Conservation (phyloP, 768 basidiomycete genomes). For the Roridomyces roridus region DNA sequence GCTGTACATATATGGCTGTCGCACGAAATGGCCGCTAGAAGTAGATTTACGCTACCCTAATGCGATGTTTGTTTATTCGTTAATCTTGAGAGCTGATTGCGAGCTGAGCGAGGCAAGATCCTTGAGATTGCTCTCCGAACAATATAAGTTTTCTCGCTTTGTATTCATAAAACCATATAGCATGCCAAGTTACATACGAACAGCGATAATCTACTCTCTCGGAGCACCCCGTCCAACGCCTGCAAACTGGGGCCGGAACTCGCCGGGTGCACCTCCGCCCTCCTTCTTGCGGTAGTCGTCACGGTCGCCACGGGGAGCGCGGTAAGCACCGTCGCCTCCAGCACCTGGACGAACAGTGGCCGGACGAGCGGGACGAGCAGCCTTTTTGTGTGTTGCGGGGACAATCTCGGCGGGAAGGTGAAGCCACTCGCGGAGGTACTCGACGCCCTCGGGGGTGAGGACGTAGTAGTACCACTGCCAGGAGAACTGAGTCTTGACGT, state of each 20-base stretch:
- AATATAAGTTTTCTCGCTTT: too few species aligned
- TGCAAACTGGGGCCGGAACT: constrained; percentile 88
- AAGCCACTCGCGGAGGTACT: constrained; percentile 96
- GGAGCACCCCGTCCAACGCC: constrained; percentile 91
- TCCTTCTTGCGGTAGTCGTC: constrained; percentile 96
- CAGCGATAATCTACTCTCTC: constrained; percentile 56
- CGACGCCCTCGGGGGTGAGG: constrained; percentile 96
- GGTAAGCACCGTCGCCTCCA: constrained; percentile 84
- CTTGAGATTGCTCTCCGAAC: too few species aligned
- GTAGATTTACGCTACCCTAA: too few species aligned
- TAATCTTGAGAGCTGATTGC: too few species aligned
- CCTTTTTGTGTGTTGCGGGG: constrained; percentile 97
- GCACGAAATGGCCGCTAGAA: too few species aligned
- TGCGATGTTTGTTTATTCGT: too few species aligned
- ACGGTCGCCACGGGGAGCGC: constrained; percentile 86
- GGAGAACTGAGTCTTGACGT: constrained; percentile 98
- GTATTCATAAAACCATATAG: too few species aligned
- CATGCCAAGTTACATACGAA: constrained; percentile 4
- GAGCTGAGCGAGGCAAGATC: too few species aligned
- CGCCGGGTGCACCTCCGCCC: constrained; percentile 77
- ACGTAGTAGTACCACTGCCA: constrained; percentile 99
- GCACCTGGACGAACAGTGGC: constrained; percentile 73
- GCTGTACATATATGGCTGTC: too few species aligned
- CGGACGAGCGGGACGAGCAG: constrained; percentile 84
- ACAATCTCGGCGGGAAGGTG: constrained; percentile 97